phyloP scores from a whole-genome alignment of 345 rosid genomes.

The Raphanus sativus region DNA sequence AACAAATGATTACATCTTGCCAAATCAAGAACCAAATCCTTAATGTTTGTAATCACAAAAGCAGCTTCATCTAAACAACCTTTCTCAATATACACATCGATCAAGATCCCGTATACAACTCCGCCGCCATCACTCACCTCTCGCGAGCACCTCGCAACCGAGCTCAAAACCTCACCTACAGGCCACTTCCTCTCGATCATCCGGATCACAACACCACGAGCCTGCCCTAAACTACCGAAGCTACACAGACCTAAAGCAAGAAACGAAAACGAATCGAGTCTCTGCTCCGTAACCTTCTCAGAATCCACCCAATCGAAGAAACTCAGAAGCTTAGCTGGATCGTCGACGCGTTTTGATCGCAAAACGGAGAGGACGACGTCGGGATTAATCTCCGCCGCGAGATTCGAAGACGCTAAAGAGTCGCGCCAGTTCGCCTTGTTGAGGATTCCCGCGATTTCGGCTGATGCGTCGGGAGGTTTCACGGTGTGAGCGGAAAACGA shows the following conservation, averaged over 20 bases:
- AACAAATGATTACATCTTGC: conserved; percentile 56
- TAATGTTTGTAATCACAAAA: conserved; percentile 40
- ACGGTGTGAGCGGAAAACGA: conserved; percentile 27
- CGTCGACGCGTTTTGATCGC: conserved; percentile 43
- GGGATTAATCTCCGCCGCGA: conserved; percentile 48
- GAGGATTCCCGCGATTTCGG: conserved; percentile 49
- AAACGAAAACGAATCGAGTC: conserved; percentile 53
- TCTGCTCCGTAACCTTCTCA: conserved; percentile 41
- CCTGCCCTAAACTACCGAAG: conserved; percentile 45
- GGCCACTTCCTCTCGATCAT: conserved; percentile 51
- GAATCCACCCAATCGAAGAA: conserved; percentile 66
- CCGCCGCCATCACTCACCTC: conserved; percentile 38
- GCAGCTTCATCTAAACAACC: conserved; percentile 55
- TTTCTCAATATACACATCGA: conserved; percentile 56
- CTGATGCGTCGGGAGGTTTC: conserved; percentile 8
- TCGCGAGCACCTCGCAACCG: conserved; percentile 46
- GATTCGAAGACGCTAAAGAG: conserved; percentile 43
- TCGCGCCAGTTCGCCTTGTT: conserved; percentile 48
- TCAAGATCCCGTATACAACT: conserved; percentile 49
- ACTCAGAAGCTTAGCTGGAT: conserved; percentile 53
- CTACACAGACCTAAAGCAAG: conserved; percentile 55
- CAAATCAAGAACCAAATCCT: conserved; percentile 42
- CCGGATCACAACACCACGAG: conserved; percentile 41
- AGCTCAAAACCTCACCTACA: conserved; percentile 47
- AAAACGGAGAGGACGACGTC: conserved; percentile 65